These are phyloP conservation scores for Whalleya microplaca DNA, from an alignment of 2,329 filamentous ascomycete species.

Conservation along the genomic window DNA sequence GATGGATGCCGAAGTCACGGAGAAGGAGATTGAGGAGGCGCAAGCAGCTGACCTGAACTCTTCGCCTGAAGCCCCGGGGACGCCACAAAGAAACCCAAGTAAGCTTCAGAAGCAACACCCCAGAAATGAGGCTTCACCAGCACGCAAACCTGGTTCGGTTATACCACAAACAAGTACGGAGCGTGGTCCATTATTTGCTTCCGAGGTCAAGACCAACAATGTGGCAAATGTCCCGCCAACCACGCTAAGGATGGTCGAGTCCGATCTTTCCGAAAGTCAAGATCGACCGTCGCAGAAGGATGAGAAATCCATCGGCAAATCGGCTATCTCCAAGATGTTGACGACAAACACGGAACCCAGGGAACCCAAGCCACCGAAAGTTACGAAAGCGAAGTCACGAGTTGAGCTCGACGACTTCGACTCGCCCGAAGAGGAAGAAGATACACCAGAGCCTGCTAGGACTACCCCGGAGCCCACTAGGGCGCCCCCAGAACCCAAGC, in stretches of 20 bases:
- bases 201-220: conserved; percentile 49
- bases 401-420: conserved; percentile 74
- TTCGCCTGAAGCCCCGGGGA: conserved; percentile 48
- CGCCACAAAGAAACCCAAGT: conserved; percentile 60
- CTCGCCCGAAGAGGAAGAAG: conserved; percentile 54
- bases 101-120: conserved; percentile 74
- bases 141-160: conserved; percentile 42
- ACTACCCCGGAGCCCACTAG: conserved; percentile 27
- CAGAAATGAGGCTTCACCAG: conserved; percentile 51
- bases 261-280: conserved; percentile 48
- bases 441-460: conserved; percentile 23
- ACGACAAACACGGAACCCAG: conserved; percentile 45
- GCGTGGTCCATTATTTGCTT: conserved; percentile 32
- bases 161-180: conserved; percentile 43
- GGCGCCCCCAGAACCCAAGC: conserved; percentile 33
- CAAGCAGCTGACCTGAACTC: conserved; percentile 49
- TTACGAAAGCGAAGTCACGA: conserved; percentile 62
- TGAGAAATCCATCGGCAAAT: conserved; percentile 43
- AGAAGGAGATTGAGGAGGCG: conserved; percentile 47
- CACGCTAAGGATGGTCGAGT: conserved; percentile 62
- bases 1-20: conserved; percentile 52
- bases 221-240: conserved; percentile 59
- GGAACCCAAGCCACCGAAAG: conserved; percentile 55
- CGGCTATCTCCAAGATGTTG: conserved; percentile 48
- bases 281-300: conserved; percentile 45